Percentiles rank a stretch among this genome's conserved stretches.
These are phyloP conservation scores for Candida chauliodis DNA, from an alignment of 805 yeast species.

Conservation along the genomic window DNA sequence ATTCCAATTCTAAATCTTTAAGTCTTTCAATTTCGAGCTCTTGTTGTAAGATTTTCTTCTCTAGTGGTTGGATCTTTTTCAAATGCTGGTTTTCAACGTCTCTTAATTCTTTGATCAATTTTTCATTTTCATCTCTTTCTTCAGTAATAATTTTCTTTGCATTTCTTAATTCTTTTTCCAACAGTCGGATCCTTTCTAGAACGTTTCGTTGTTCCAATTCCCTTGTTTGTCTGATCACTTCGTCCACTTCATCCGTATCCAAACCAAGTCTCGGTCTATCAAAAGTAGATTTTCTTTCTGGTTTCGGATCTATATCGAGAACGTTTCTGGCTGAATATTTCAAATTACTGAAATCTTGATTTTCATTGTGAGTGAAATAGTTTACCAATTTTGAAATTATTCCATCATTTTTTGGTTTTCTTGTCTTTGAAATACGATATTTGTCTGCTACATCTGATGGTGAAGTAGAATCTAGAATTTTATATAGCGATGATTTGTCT, in stretches of 20 bases:
- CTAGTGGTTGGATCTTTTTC: background rate
- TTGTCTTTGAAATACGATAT: constrained; percentile 6
- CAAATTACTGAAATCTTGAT: constrained; percentile 14
- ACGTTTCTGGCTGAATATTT: constrained; percentile 16
- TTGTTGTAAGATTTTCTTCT: background rate
- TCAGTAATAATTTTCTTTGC: background rate
- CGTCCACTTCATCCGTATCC: constrained; percentile 8
- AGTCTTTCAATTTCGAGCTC: background rate
- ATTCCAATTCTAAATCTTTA: background rate
- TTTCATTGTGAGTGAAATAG: constrained; percentile 13
- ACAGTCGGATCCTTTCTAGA: background rate
- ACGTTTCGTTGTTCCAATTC: background rate
- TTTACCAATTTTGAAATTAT: constrained; percentile 8
- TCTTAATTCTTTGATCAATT: background rate
- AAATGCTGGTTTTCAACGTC: background rate
- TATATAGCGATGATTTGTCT: constrained; percentile 5
- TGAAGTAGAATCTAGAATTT: constrained; percentile 5
- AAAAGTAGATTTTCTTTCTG: constrained; percentile 13
- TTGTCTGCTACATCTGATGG: background rate
- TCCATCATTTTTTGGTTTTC: constrained; percentile 5
- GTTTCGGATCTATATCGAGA: constrained; percentile 9
- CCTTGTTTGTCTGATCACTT: constrained; percentile 1
- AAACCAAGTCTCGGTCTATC: constrained; percentile 11
- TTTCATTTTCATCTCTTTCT: constrained; percentile 6
- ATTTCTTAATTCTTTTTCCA: constrained; percentile 1